Evolutionary conservation across 306 rosid genomes (phyloP).

Genomic region (Ziziphus jujuba): DNA sequence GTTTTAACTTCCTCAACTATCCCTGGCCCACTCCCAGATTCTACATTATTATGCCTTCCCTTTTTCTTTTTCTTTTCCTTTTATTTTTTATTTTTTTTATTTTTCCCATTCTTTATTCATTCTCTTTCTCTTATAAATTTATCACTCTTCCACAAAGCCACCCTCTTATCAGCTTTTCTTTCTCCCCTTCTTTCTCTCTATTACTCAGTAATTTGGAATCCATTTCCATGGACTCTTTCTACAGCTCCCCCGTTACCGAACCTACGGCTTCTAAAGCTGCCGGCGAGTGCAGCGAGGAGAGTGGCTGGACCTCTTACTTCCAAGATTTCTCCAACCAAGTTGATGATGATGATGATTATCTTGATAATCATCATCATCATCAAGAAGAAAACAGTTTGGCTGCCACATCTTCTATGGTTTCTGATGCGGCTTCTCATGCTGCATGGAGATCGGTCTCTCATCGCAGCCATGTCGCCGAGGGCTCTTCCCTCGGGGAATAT

Average conservation of each 20-base stretch:
- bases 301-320: slow-evolving; percentile 94
- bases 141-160: slow-evolving; percentile 5
- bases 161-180: too few relatives aligned
- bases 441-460: slow-evolving; percentile 62
- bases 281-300: slow-evolving; percentile 41
- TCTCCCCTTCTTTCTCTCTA: background rate
- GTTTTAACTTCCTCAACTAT: slow-evolving; percentile 49
- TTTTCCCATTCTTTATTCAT: slow-evolving; percentile 26
- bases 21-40: slow-evolving; percentile 54
- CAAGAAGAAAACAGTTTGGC: slow-evolving; percentile 25
- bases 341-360: background rate
- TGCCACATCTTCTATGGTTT: slow-evolving; percentile 66
- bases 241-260: slow-evolving; percentile 8
- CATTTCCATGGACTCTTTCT: too few relatives aligned
- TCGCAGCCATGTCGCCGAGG: background rate
- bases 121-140: slow-evolving; percentile 45
- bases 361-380: background rate
- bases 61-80: slow-evolving; percentile 30
- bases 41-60: slow-evolving; percentile 30
- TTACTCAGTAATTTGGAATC: too few relatives aligned
- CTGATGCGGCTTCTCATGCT: slow-evolving; percentile 88
- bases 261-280: slow-evolving; percentile 13
- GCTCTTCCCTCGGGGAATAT: background rate
- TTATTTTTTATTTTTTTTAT: background rate
- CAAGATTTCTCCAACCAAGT: slow-evolving; percentile 54